phyloP scores from a whole-genome alignment of 345 rosid genomes.

The Excoecaria cochinchinensis region DNA sequence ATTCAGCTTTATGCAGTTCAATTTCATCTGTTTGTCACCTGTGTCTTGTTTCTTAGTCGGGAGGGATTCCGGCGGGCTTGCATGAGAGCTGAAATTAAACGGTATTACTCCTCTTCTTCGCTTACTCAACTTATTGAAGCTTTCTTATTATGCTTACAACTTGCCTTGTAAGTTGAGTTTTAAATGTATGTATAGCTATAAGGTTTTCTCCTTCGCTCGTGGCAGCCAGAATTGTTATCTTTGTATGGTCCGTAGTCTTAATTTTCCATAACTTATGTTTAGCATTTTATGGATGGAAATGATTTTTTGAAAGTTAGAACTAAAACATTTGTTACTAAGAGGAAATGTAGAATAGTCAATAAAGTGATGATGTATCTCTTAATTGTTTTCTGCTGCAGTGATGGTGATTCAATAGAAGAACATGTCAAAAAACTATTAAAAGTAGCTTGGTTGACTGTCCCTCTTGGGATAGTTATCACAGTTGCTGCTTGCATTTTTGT shows the following conservation, averaged over 20 bases:
- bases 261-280: not conserved
- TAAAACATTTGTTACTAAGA: not conserved
- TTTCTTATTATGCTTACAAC: not conserved
- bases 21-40: conserved; percentile 87
- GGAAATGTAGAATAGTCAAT: not conserved
- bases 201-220: not conserved
- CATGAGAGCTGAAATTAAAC: conserved; percentile 71
- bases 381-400: conserved; percentile 41
- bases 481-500: conserved; percentile 50
- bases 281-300: not conserved
- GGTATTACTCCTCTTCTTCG: conserved; percentile 37
- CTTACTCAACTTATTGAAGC: too few relatives aligned
- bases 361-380: not conserved
- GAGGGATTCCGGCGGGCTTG: conserved; percentile 95
- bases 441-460: conserved; percentile 83
- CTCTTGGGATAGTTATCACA: conserved; percentile 62
- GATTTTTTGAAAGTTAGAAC: not conserved
- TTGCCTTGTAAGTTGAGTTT: not conserved
- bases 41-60: conserved; percentile 85
- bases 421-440: conserved; percentile 52
- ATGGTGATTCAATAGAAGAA: conserved; percentile 41
- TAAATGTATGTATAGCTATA: not conserved
- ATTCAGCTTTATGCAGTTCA: conserved; percentile 84
- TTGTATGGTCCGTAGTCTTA: not conserved
- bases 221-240: not conserved